Evolutionary conservation across 257 asterid genomes (phyloP).

Genomic region (Nicotiana benthamiana): DNA sequence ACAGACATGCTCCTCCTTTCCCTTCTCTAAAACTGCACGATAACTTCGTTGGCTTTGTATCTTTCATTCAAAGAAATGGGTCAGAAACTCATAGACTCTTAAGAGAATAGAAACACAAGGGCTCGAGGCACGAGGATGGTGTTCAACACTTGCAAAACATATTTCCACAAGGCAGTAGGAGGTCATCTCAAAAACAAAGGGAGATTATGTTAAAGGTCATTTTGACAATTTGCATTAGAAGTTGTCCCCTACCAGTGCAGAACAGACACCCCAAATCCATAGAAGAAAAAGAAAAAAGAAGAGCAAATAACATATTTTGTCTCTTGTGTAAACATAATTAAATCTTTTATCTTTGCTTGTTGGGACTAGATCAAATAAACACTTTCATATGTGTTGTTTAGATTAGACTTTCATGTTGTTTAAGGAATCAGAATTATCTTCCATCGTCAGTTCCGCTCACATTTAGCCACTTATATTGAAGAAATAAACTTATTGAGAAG

Average conservation of each 20-base stretch:
- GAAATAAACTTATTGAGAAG: not conserved
- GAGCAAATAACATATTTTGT: no score
- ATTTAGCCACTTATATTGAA: not conserved
- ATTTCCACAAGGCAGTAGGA: not conserved
- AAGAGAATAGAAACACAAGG: not conserved
- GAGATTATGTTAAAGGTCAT: no score
- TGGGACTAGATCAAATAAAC: no score
- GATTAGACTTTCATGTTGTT: not conserved
- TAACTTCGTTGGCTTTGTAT: not conserved
- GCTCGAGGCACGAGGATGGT: not conserved
- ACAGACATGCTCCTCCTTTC: not conserved
- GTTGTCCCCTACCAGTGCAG: no score
- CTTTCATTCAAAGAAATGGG: not conserved
- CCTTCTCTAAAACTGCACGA: not conserved
- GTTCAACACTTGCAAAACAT: not conserved
- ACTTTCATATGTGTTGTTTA: not conserved
- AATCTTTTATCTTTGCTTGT: no score
- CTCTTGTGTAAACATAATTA: no score
- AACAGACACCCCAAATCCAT: no score
- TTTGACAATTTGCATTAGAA: no score
- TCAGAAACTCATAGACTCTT: not conserved
- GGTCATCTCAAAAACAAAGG: not conserved
- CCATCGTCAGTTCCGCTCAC: not conserved
- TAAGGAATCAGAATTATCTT: not conserved
- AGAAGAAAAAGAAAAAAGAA: no score